These are phyloP conservation scores for Cladorrhinum samala DNA, from an alignment of 495 filamentous ascomycete species.

Conservation along the genomic window DNA sequence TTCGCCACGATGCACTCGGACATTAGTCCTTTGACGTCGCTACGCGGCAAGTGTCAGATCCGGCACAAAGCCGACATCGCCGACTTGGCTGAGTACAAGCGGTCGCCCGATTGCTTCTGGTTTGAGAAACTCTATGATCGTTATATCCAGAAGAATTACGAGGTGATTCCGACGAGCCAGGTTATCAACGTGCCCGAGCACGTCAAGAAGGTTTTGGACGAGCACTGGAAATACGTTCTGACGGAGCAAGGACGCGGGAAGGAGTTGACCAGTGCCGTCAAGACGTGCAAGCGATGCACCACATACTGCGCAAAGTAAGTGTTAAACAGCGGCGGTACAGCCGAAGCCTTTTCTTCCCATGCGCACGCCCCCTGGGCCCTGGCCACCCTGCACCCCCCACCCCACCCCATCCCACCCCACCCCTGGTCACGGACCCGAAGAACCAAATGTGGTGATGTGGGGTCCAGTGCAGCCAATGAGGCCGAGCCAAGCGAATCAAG, in stretches of 20 bases:
- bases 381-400: neutral
- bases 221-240: slow-evolving; percentile 90
- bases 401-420: neutral
- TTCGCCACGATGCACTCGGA: slow-evolving; percentile 99
- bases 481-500: neutral
- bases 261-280: slow-evolving; percentile 93
- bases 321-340: neutral
- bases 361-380: neutral
- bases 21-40: slow-evolving; percentile 80
- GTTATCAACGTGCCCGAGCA: slow-evolving; percentile 94
- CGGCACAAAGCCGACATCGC: slow-evolving; percentile 79
- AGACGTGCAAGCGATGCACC: slow-evolving; percentile 86
- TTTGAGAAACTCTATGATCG: slow-evolving; percentile 97
- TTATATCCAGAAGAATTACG: slow-evolving; percentile 96
- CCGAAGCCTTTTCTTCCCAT: slow-evolving; percentile 12
- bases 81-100: slow-evolving; percentile 77
- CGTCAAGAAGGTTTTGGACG: slow-evolving; percentile 90
- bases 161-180: slow-evolving; percentile 83
- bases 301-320: slow-evolving; percentile 85
- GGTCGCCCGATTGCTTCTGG: slow-evolving; percentile 81
- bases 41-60: slow-evolving; percentile 90
- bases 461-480: slow-evolving; percentile 10
- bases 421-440: too few relatives aligned
- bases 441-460: too few relatives aligned
- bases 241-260: slow-evolving; percentile 88